A percentile compares a stretch with the other conserved stretches of the same genome.
These are phyloP conservation scores for Claviceps sp. DNA, from an alignment of 2,329 filamentous ascomycete genomes.

Conservation along the genomic window DNA sequence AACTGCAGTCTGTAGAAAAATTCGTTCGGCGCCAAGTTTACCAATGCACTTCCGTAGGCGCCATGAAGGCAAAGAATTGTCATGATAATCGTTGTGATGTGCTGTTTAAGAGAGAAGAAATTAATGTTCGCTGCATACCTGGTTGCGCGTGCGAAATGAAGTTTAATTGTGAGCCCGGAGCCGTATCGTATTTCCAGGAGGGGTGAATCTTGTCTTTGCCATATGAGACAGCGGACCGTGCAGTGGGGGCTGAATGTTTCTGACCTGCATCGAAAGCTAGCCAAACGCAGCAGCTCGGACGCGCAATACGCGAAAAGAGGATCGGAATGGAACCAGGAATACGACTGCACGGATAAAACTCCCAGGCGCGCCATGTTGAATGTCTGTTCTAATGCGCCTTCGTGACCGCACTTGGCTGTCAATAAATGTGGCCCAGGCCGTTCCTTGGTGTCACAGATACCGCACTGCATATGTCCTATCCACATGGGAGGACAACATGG, in stretches of 20 bases:
- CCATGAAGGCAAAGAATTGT: constrained; percentile 5
- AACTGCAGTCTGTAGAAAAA: no score
- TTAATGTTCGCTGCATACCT: no score
- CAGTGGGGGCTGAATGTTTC: neutral
- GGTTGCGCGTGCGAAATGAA: no score
- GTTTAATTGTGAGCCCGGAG: no score
- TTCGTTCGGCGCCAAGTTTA: neutral
- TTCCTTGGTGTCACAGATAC: neutral
- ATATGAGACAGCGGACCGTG: neutral
- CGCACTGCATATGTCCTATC: no score
- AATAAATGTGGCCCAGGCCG: neutral
- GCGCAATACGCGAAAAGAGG: neutral
- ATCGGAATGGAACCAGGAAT: neutral
- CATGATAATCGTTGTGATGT: neutral
- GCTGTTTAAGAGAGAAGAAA: neutral
- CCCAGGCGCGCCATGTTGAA: neutral
- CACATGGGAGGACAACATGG: neutral
- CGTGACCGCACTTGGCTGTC: neutral
- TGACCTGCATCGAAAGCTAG: neutral
- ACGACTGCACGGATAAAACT: neutral
- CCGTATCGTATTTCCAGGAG: neutral
- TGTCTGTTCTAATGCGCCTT: neutral
- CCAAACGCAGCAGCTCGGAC: neutral
- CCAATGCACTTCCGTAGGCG: constrained; percentile 2
- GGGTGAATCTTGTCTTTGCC: neutral